Base-by-base conservation (phyloP, 2,329 filamentous ascomycete genomes). In the Myriosclerotinia curreyana region DNA sequence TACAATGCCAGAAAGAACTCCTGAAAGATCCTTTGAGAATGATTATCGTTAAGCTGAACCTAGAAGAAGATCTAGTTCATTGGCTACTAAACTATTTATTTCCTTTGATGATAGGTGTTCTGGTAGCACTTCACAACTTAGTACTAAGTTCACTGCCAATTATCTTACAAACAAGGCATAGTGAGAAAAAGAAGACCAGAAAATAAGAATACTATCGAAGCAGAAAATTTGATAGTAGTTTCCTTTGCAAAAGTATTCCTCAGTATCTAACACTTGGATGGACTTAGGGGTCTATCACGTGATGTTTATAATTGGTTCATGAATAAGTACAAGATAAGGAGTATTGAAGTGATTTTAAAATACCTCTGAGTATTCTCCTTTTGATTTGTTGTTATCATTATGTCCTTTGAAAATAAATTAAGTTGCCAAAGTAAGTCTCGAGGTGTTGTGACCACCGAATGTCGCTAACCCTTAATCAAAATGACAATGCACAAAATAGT, bases 401-500 rank as follows among this genome's bases (percentile, higher is more conserved):
- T 22, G 12, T 1, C n/a, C 12, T 17, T 11, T 5, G 2, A 11
- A 14, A 25, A 1, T 22, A 1, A 36, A 17, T n/a, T 3, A 4
- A 15, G 7, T 12, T 20, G 1, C 1, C 0, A n/a, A 36, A 25
- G 15, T 25, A 17, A 5, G 3, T 12, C 1, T 14, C 3, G 0
- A 36, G n/a, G 48, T 8, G 1, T 34, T 6, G 17, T 56, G 11
- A 56, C 8, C 11, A 5, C 2, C 28, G 25, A 58, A n/a, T 38
- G 55, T 59, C 55, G 55, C 55, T 59, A 59, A 59, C 42, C 55
- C 55, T 59, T 48, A 38, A 59, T 5, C 31, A 14, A 48, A 48
- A 20, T 20, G 9, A 20, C 4, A n/a, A n/a, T 25, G 5, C 5
- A 17, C 5, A 48, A 22, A 25, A 20, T 22, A n/a, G 14, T 5